Percentiles rank a stretch among this genome's conserved stretches.
These are phyloP conservation scores for Parasarocladium wereldwijsianum DNA, from an alignment of 2,329 filamentous ascomycete genomes.

Conservation along the genomic window DNA sequence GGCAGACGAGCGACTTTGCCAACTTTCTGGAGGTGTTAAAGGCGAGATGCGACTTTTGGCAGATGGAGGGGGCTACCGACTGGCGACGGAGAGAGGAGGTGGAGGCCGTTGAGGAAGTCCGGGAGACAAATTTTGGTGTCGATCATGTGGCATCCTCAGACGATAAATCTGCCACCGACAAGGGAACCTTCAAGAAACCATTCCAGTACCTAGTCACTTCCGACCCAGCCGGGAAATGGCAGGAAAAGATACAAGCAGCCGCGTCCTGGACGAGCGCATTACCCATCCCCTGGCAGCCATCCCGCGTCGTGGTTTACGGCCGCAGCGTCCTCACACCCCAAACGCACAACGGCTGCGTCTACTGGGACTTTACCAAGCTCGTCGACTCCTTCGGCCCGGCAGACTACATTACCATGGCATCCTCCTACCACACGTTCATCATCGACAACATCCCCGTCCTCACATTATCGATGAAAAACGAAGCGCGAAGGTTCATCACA, in stretches of 20 bases:
- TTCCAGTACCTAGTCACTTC: slow-evolving; percentile 14
- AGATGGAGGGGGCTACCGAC: slow-evolving; percentile 63
- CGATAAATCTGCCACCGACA: slow-evolving; percentile 4
- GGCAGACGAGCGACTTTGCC: slow-evolving; percentile 56
- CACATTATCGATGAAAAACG: slow-evolving; percentile 57
- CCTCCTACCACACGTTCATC: slow-evolving; percentile 65
- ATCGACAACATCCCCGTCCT: slow-evolving; percentile 56
- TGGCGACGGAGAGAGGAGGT: slow-evolving; percentile 45
- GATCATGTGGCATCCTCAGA: neutral
- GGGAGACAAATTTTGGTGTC: neutral
- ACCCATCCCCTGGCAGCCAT: slow-evolving; percentile 24
- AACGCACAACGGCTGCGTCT: slow-evolving; percentile 40
- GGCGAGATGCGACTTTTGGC: slow-evolving; percentile 69
- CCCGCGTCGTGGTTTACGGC: slow-evolving; percentile 42
- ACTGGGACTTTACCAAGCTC: slow-evolving; percentile 55
- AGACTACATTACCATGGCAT: slow-evolving; percentile 71
- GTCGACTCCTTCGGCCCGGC: slow-evolving; percentile 60
- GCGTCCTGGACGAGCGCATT: slow-evolving; percentile 10
- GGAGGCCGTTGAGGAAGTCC: neutral
- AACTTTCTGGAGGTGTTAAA: slow-evolving; percentile 63
- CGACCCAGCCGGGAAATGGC: slow-evolving; percentile 16
- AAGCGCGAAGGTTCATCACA: slow-evolving; percentile 67
- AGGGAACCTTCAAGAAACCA: slow-evolving; percentile 11
- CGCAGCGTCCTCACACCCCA: slow-evolving; percentile 44
- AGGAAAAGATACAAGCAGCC: slow-evolving; percentile 9